Conservation (phyloP, 768 basidiomycete genomes). For the Boletus tomentosulus region DNA sequence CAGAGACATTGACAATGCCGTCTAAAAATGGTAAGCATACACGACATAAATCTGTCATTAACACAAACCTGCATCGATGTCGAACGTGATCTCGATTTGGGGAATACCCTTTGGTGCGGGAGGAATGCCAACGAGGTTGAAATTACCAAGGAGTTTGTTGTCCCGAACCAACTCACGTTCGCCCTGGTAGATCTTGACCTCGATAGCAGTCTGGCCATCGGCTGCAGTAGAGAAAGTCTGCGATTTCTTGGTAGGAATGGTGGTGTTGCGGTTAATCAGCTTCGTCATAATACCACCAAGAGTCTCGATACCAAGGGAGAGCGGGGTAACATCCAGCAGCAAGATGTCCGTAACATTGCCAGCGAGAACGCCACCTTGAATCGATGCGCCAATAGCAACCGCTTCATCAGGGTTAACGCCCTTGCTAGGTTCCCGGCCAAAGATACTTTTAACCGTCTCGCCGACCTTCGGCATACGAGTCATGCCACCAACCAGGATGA, state of each 20-base stretch:
- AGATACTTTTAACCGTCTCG: constrained; percentile 83
- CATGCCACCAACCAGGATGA: constrained; percentile 99
- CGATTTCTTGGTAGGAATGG: constrained; percentile 99
- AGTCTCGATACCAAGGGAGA: constrained; percentile 94
- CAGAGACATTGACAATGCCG: constrained; percentile 96
- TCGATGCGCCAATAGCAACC: constrained; percentile 96
- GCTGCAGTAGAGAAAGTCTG: constrained; percentile 99
- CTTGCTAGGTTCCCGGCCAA: constrained; percentile 96
- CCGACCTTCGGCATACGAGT: constrained; percentile 94
- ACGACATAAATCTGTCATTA: neutral
- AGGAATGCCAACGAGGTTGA: constrained; percentile 98
- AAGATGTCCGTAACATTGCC: constrained; percentile 96
- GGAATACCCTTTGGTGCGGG: constrained; percentile 73
- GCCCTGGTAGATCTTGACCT: constrained; percentile 99
- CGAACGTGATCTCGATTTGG: constrained; percentile 85
- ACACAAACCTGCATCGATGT: constrained; percentile 85
- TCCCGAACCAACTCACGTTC: constrained; percentile 98
- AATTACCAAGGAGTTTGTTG: constrained; percentile 98
- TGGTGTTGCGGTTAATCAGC: constrained; percentile 96
- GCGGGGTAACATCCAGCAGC: constrained; percentile 91
- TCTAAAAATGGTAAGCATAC: constrained; percentile 37
- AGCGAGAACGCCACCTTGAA: constrained; percentile 96
- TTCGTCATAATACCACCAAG: constrained; percentile 99
- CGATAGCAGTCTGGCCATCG: constrained; percentile 98
- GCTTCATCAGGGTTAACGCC: constrained; percentile 99